Base-by-base conservation (phyloP, 441 rosid species). In the Geranium incanum region DNA sequence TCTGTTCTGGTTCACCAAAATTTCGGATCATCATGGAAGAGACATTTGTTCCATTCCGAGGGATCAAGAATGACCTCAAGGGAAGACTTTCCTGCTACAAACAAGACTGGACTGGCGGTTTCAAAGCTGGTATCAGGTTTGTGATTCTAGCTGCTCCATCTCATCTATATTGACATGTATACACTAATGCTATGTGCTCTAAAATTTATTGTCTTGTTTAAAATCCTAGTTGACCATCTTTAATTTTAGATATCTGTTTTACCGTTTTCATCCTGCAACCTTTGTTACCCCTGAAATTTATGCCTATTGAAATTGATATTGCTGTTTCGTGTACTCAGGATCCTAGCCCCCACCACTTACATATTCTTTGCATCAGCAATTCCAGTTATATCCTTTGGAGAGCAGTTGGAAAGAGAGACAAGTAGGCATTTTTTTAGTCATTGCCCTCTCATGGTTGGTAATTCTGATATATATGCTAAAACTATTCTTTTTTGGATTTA, bases 311-410 rank as follows among this genome's bases (percentile, higher is more conserved):
- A 75, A 21, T 60, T 57, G 12, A 57, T 15, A 48, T 72, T 50
- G 38, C 36, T 70, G n/a, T 69, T 78, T 66, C 50, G 36, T 76
- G 67, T 70, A 43, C 66, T 76, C 68, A 89, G 92, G 88, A 85
- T 89, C 75, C 87, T 89, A 73, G 95, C 92, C 59, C 92, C 95
- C 9, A 89, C 95, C 55, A 89, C 92, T 75, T 89, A 89, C 65
- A 86, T 89, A 79, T 89, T 89, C 86, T 89, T 89, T 68, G 90
- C 95, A 72, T 89, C 95, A 12, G 90, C 95, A 69, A 87, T 87
- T 79, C 95, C 95, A 36, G 95, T 89, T 74, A 87, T 87, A 82
- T 87, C 95, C 65, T 89, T 89, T 70, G 95, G 95, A 69, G 92
- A 87, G 77, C 95, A 89, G 78, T 81, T 89, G 72, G 95, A 85